Evolutionary conservation across 495 filamentous ascomycete species (phyloP).

Genomic region (Pseudoneurospora amorphoporcata): DNA sequence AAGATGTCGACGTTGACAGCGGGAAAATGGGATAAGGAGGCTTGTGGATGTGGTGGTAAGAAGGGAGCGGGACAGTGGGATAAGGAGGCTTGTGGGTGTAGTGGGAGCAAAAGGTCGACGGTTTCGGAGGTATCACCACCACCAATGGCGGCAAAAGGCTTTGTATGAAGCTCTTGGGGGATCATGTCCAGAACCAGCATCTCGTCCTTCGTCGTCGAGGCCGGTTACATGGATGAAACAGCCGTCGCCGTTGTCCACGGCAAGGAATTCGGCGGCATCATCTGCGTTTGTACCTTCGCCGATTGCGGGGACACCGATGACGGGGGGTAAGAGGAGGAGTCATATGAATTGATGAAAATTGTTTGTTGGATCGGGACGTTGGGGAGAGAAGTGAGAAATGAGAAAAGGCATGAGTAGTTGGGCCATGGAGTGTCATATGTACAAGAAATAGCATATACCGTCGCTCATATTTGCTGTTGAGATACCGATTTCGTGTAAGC

Average conservation of each 20-base stretch:
- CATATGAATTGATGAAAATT: background rate
- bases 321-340: background rate
- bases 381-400: background rate
- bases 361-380: background rate
- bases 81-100: too few relatives aligned
- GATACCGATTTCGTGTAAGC: too few relatives aligned
- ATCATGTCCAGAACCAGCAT: background rate
- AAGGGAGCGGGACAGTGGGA: too few relatives aligned
- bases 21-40: background rate
- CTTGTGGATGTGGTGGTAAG: background rate
- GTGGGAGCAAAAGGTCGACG: background rate
- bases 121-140: background rate
- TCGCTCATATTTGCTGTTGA: too few relatives aligned
- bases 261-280: background rate
- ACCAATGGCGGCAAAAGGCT: background rate
- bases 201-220: background rate
- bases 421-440: background rate
- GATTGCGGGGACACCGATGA: background rate
- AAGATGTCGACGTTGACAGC: too few relatives aligned
- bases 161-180: background rate
- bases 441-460: background rate
- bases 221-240: background rate
- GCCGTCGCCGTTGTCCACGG: background rate
- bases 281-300: background rate
- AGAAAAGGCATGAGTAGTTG: background rate